Evolutionary conservation across 345 rosid species (phyloP).

Genomic region (Aquilaria yunnanensis): DNA sequence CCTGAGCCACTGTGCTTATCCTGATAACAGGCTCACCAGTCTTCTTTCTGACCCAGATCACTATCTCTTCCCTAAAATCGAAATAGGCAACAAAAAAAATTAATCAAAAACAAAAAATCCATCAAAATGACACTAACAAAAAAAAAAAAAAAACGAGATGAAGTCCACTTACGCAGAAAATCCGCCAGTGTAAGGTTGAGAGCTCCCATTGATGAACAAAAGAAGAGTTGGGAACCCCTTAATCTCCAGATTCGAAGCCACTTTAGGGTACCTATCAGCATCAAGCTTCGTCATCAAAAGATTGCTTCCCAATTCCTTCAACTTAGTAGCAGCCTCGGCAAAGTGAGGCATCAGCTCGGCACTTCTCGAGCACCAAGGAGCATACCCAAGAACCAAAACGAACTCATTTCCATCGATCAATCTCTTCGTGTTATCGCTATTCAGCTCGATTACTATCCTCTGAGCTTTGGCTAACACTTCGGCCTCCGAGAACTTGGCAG

Average conservation of each 20-base stretch:
- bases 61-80: constrained; percentile 57
- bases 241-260: constrained; percentile 54
- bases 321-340: constrained; percentile 72
- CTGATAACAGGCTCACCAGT: constrained; percentile 61
- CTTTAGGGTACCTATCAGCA: constrained; percentile 66
- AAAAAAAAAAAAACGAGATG: background rate
- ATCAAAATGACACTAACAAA: background rate
- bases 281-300: constrained; percentile 83
- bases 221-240: constrained; percentile 81
- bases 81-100: constrained; percentile 10
- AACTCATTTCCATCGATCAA: constrained; percentile 45
- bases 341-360: constrained; percentile 91
- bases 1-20: constrained; percentile 40
- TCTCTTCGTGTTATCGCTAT: constrained; percentile 44
- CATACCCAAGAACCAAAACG: constrained; percentile 76
- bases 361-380: constrained; percentile 84
- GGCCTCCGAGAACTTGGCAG: constrained; percentile 47
- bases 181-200: constrained; percentile 70
- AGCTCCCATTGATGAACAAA: constrained; percentile 64
- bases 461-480: constrained; percentile 72
- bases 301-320: constrained; percentile 53
- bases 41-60: constrained; percentile 82
- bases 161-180: constrained; percentile 51
- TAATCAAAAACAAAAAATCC: background rate
- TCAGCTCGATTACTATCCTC: constrained; percentile 67